Conservation (phyloP, 169 alveolate species). For the Plasmodium fragile region DNA sequence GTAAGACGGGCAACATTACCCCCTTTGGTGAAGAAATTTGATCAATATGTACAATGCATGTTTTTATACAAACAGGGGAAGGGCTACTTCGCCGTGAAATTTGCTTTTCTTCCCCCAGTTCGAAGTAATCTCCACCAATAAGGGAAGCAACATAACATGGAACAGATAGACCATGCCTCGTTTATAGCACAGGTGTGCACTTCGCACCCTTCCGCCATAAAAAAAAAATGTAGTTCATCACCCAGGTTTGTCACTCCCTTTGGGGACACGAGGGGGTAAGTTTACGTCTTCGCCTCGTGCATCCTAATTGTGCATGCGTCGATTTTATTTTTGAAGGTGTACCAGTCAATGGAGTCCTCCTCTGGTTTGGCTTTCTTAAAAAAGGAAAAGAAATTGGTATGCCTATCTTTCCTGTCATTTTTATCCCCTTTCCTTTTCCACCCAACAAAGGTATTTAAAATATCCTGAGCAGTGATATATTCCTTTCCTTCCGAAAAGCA, state of each 20-base stretch:
- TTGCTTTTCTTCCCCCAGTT: not conserved
- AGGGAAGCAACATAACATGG: not conserved
- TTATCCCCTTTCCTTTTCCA: slow-evolving; percentile 38
- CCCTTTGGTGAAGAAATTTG: not conserved
- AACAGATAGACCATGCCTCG: not conserved
- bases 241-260: not conserved
- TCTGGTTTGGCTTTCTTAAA: not conserved
- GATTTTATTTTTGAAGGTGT: slow-evolving; percentile 55
- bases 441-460: slow-evolving; percentile 33
- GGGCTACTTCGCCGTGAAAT: not conserved
- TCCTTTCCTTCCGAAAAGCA: slow-evolving; percentile 60
- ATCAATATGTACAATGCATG: not conserved
- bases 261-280: not conserved
- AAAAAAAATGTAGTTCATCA: not conserved
- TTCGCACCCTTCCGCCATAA: not conserved
- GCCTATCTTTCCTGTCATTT: not conserved
- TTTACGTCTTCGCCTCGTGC: slow-evolving; percentile 25
- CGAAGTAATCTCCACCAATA: not conserved
- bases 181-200: not conserved
- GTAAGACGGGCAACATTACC: not conserved
- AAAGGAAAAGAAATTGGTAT: not conserved
- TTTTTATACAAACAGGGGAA: not conserved
- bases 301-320: slow-evolving; percentile 40
- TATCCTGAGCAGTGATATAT: slow-evolving; percentile 66
- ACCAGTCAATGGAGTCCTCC: slow-evolving; percentile 54